These are phyloP conservation scores for Paramecium sonneborni DNA, from an alignment of 73 alveolate species.

Conservation along the genomic window DNA sequence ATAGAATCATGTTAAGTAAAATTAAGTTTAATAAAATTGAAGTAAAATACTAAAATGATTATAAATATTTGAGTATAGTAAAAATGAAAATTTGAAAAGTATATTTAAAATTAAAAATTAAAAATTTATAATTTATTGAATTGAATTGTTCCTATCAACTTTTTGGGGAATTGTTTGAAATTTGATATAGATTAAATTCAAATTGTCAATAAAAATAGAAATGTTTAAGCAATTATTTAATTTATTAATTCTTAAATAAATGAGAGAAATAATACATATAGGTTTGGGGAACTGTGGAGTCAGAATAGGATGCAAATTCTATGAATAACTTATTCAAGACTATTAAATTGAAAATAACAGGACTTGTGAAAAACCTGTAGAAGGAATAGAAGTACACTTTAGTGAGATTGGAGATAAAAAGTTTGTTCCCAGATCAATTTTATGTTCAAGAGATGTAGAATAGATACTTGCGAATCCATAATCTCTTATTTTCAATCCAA, in stretches of 20 bases:
- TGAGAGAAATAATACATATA: constrained; percentile 52
- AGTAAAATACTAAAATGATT: no score
- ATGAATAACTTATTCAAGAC: background rate
- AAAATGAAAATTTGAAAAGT: no score
- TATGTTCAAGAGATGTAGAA: constrained; percentile 11
- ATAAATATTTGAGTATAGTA: no score
- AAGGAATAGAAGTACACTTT: constrained; percentile 48
- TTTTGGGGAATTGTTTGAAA: no score
- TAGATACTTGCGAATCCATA: background rate
- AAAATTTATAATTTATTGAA: no score
- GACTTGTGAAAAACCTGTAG: constrained; percentile 20
- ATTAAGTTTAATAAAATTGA: background rate
- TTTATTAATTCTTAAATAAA: background rate
- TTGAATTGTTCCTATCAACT: no score
- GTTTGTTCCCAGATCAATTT: constrained; percentile 28
- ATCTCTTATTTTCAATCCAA: constrained; percentile 13
- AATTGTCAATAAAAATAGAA: no score
- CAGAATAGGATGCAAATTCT: constrained; percentile 1
- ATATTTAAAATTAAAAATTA: no score
- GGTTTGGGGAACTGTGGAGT: constrained; percentile 50
- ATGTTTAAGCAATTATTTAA: no score
- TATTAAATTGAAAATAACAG: constrained; percentile 19
- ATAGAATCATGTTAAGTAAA: background rate
- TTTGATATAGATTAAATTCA: no score
- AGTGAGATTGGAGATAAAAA: constrained; percentile 53